Base-by-base conservation (phyloP, 1,139 yeast genomes). In the Chernovozyma aurita region DNA sequence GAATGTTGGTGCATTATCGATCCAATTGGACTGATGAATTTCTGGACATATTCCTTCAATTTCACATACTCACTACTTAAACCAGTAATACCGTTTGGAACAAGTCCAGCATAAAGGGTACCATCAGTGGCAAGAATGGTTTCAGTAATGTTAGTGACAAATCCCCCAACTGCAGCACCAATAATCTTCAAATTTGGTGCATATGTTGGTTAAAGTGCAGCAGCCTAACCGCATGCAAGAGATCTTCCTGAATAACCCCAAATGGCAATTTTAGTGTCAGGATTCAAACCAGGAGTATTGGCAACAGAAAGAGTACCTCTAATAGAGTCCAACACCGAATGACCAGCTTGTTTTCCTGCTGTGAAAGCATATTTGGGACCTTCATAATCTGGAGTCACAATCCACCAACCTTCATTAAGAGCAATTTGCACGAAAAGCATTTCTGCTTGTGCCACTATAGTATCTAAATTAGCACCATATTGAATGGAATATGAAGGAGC, bases 161-260 rank as follows among this genome's bases (percentile, higher is more conserved):
- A 49, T 1, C 70, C 70, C 1, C 70, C 70, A 12, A 59, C 34
- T 0, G 63, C 59, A n/a, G 53, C 58, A 4, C 67, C 69, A 28
- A 53, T 42, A 7, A 64, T 35, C 32, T 52, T 48, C 28, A 26
- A 26, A 11, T 1, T 39, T 18, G 6, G 30, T 31, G 70, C 70
- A 40, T 64, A 64, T 1, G 39, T 35, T 3, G 65, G 65, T 36
- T 58, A 65, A 24, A 59, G 40, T 3, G 52, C 40, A 0, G 57
- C 49, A 3, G 62, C 62, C 65, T 64, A 59, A 1, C 54, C 52
- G 4, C 59, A 34, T 47, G 69, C 62, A 17, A 60, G 43, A 2
- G 65, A 47, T 2, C 69, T 69, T 8, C 69, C 69, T 4, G 66
- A 59, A 41, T 63, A 64, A 0, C 70, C 70, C 59, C 63, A 61